Evolutionary conservation across 1,284 basidiomycete species (phyloP).

Genomic region (Boletus mariae): DNA sequence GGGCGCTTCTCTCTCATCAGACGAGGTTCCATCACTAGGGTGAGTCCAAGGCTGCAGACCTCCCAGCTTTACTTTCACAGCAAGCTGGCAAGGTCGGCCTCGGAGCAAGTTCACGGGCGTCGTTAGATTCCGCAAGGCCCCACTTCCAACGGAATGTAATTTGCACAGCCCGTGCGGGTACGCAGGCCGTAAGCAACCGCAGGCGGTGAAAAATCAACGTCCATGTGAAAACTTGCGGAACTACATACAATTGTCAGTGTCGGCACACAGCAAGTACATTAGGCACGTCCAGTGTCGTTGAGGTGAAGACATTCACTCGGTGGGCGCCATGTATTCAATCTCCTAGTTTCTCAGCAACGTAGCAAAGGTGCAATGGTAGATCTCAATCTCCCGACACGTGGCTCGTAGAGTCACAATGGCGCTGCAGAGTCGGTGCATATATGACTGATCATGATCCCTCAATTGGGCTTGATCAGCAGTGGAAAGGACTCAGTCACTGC

Average conservation of each 20-base stretch:
- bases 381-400: slow-evolving; percentile 22
- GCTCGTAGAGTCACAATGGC: slow-evolving; percentile 4
- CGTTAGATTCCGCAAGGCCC: background rate
- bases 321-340: background rate
- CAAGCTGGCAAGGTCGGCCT: background rate
- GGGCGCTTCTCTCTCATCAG: background rate
- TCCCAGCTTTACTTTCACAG: background rate
- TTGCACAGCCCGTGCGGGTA: slow-evolving; percentile 24
- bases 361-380: slow-evolving; percentile 15
- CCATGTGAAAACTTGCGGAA: slow-evolving; percentile 20
- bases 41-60: background rate
- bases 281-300: background rate
- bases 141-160: background rate
- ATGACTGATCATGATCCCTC: slow-evolving; percentile 13
- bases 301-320: background rate
- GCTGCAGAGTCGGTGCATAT: slow-evolving; percentile 13
- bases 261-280: slow-evolving; percentile 20
- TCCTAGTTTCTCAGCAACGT: slow-evolving; percentile 15
- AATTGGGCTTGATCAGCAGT: slow-evolving; percentile 25
- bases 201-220: slow-evolving; percentile 25
- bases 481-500: slow-evolving; percentile 17
- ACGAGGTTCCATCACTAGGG: background rate
- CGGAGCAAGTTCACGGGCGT: slow-evolving; percentile 4
- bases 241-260: slow-evolving; percentile 14
- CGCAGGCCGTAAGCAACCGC: slow-evolving; percentile 17